These are phyloP conservation scores for Pseudonitzschia delicatissima DNA, from an alignment of 108 stramenopile genomes.

Conservation along the genomic window DNA sequence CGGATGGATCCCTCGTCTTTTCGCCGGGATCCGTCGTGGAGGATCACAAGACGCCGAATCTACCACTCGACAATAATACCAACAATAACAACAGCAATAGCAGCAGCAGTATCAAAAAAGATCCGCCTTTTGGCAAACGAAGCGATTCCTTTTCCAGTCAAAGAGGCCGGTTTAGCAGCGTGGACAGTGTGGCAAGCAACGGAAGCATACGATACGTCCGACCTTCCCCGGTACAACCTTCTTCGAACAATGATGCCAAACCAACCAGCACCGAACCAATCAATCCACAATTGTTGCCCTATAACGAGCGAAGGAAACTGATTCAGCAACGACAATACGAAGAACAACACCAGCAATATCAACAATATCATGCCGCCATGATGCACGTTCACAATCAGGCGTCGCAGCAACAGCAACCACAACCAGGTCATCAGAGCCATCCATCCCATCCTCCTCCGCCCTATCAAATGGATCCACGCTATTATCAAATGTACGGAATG, in stretches of 20 bases:
- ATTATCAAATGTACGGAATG: conserved; percentile 24
- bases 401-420: conserved; percentile 18
- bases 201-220: conserved; percentile 28
- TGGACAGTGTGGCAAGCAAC: conserved; percentile 37
- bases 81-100: too few relatives aligned
- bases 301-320: conserved; percentile 49
- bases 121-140: too few relatives aligned
- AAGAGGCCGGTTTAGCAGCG: conserved; percentile 30
- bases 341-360: conserved; percentile 18
- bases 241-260: not conserved
- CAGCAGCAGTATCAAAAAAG: not conserved
- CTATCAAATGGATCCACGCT: conserved; percentile 17
- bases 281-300: conserved; percentile 49
- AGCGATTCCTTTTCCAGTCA: too few relatives aligned
- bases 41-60: conserved; percentile 1
- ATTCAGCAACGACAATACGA: conserved; percentile 32
- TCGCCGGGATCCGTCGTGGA: conserved; percentile 3
- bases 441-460: conserved; percentile 22
- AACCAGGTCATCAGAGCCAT: conserved; percentile 15
- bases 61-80: too few relatives aligned
- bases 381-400: not conserved
- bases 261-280: not conserved
- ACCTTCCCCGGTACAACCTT: not conserved
- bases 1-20: conserved; percentile 19
- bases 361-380: conserved; percentile 7